These are phyloP conservation scores for Bidens hawaiensis DNA, from an alignment of 140 eudicot species.

Conservation along the genomic window DNA sequence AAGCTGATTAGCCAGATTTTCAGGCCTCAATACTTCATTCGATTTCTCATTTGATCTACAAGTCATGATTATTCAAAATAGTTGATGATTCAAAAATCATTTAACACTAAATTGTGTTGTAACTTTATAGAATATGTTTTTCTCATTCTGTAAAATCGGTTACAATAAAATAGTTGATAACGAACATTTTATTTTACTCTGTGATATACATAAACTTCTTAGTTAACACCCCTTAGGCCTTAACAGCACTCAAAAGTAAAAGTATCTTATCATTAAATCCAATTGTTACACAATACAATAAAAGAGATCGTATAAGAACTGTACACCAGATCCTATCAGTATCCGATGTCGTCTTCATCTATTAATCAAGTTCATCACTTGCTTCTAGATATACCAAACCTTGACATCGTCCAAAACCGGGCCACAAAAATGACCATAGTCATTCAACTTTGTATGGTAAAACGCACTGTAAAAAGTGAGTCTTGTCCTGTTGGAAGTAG, in stretches of 20 bases:
- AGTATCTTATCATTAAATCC: not conserved
- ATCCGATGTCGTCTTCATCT: not conserved
- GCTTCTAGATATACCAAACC: constrained; percentile 29
- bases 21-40: too few species aligned
- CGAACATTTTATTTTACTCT: constrained; percentile 1
- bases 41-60: not conserved
- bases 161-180: not conserved
- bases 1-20: not conserved
- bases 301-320: constrained; percentile 12
- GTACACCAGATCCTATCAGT: not conserved
- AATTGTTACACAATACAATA: not conserved
- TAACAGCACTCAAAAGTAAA: constrained; percentile 8
- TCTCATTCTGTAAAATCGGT: not conserved
- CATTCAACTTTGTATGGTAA: constrained; percentile 54
- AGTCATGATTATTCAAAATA: too few species aligned
- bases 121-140: not conserved
- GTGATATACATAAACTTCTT: constrained; percentile 8
- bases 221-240: not conserved
- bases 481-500: constrained; percentile 43
- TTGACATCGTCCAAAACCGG: constrained; percentile 68
- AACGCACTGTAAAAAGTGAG: constrained; percentile 55
- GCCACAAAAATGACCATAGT: constrained; percentile 65
- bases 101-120: too few species aligned
- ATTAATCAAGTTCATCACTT: not conserved
- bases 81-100: too few species aligned